Evolutionary conservation across 202 grass and related monocot species (phyloP).

Genomic region (Panicum virgatum): DNA sequence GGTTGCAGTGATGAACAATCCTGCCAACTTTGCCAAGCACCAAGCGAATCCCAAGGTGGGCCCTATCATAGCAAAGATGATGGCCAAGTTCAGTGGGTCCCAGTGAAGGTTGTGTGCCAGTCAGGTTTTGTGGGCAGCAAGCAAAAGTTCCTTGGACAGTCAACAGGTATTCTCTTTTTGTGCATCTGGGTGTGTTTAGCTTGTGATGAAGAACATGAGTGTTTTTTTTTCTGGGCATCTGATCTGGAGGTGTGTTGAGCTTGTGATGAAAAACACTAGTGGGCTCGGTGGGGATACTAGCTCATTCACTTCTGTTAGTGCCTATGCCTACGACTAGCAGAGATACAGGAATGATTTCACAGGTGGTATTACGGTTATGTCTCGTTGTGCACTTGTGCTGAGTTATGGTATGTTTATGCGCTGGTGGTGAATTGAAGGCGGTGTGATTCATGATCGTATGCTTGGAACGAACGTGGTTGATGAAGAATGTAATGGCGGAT

Average conservation of each 20-base stretch:
- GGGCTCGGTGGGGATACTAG: neutral
- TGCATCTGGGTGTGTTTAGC: neutral
- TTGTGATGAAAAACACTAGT: constrained; percentile 2
- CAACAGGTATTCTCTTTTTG: constrained; percentile 26
- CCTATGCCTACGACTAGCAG: neutral
- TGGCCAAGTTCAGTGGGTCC: constrained; percentile 64
- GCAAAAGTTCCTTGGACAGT: neutral
- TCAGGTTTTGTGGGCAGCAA: neutral
- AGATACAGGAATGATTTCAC: neutral
- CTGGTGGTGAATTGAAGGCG: no score
- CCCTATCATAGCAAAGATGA: constrained; percentile 86
- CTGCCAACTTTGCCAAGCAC: constrained; percentile 74
- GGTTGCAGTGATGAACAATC: constrained; percentile 91
- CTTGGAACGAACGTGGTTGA: no score
- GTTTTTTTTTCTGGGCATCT: neutral
- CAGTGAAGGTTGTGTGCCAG: constrained; percentile 22
- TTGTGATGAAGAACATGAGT: constrained; percentile 2
- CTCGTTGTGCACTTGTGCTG: neutral
- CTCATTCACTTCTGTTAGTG: neutral
- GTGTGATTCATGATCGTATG: no score
- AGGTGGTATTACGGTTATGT: neutral
- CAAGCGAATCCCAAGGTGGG: constrained; percentile 91
- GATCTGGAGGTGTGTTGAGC: neutral
- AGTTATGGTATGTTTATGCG: neutral
- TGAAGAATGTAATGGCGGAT: no score